These are phyloP conservation scores for Phytopythium sindhum DNA, from an alignment of 352 stramenopile genomes.

Conservation along the genomic window DNA sequence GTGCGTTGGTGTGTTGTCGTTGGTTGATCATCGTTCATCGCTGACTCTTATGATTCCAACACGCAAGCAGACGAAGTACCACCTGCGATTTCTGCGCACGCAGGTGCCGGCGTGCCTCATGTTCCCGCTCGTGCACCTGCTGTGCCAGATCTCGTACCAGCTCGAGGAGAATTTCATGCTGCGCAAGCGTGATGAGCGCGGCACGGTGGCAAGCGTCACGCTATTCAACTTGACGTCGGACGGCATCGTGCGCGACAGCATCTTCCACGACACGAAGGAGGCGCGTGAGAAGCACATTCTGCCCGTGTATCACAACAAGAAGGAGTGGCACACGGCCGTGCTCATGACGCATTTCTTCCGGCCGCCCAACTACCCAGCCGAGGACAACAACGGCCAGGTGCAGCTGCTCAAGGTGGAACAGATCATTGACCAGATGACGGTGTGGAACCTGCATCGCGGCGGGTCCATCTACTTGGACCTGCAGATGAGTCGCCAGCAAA, in stretches of 20 bases:
- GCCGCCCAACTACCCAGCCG: conserved; percentile 61
- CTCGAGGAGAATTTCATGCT: conserved; percentile 84
- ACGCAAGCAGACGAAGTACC: conserved; percentile 69
- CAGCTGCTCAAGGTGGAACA: conserved; percentile 84
- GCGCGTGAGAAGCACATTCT: conserved; percentile 81
- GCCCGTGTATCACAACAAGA: conserved; percentile 77
- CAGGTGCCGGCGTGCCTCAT: conserved; percentile 78
- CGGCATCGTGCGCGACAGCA: conserved; percentile 79
- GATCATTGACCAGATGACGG: conserved; percentile 87
- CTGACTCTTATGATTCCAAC: conserved; percentile 10
- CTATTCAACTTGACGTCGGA: conserved; percentile 88
- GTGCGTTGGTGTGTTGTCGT: conserved; percentile 30
- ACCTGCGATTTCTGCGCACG: conserved; percentile 74
- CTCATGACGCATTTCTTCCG: conserved; percentile 84
- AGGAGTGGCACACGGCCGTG: conserved; percentile 83
- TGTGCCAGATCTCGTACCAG: conserved; percentile 88
- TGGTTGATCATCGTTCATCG: conserved; percentile 7
- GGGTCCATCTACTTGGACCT: conserved; percentile 86
- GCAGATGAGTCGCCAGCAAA: conserved; percentile 83
- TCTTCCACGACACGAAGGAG: conserved; percentile 87
- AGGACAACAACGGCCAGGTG: conserved; percentile 71
- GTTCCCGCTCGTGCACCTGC: conserved; percentile 79
- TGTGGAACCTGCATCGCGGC: conserved; percentile 80
- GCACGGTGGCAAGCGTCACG: conserved; percentile 67
- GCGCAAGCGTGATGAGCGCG: conserved; percentile 77